Conservation (phyloP, 1,139 yeast genomes). For the Sugiyamaella paludigena region DNA sequence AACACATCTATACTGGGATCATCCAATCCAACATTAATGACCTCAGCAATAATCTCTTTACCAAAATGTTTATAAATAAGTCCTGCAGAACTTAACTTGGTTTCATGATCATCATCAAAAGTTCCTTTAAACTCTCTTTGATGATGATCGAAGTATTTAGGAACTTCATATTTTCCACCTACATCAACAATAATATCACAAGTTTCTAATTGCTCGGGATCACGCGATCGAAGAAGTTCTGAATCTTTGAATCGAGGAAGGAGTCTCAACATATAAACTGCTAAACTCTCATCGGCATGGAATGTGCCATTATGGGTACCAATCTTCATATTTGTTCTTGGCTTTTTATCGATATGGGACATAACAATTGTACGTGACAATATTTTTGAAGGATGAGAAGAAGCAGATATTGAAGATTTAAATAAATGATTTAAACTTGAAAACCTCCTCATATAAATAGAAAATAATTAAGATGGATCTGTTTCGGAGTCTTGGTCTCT, state of each 20-base stretch:
- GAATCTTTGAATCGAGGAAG: conserved; percentile 70
- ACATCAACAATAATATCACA: conserved; percentile 96
- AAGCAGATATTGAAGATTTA: too few relatives aligned
- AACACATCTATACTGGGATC: conserved; percentile 49
- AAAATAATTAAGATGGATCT: too few relatives aligned
- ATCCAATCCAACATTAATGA: conserved; percentile 37
- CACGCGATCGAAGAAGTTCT: conserved; percentile 75
- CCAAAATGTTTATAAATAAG: conserved; percentile 92
- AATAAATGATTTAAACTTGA: too few relatives aligned
- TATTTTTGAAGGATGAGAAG: too few relatives aligned
- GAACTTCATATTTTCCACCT: conserved; percentile 87
- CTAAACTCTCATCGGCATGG: conserved; percentile 98
- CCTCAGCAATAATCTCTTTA: conserved; percentile 59
- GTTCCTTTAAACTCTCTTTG: conserved; percentile 77
- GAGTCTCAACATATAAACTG: conserved; percentile 77
- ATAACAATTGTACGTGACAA: not conserved
- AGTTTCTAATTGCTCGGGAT: conserved; percentile 74
- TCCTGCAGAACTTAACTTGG: conserved; percentile 93
- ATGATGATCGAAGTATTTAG: conserved; percentile 91
- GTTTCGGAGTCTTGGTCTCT: too few relatives aligned
- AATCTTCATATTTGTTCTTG: conserved; percentile 44
- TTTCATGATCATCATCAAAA: conserved; percentile 53
- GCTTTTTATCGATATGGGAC: conserved; percentile 16
- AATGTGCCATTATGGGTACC: conserved; percentile 95
- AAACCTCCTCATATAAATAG: too few relatives aligned